phyloP scores from a whole-genome alignment of 768 basidiomycete genomes.

The Lactarius psammicola region DNA sequence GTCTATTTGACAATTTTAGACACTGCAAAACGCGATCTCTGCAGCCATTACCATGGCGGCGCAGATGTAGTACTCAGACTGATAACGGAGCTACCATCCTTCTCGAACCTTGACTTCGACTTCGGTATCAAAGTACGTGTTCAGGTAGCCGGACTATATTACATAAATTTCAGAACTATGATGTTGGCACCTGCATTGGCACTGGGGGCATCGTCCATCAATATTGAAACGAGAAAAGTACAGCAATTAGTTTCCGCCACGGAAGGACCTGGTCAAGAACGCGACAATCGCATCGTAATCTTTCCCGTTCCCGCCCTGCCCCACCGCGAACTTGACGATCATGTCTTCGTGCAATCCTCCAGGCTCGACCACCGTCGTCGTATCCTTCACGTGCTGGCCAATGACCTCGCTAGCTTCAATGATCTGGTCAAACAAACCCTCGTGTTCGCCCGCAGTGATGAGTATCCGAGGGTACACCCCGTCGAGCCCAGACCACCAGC shows the following conservation, averaged over 20 bases:
- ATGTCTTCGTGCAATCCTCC: constrained; percentile 8
- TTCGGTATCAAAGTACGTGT: neutral
- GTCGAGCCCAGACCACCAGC: constrained; percentile 14
- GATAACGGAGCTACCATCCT: neutral
- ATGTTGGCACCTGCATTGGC: neutral
- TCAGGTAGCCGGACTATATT: neutral
- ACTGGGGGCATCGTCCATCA: neutral
- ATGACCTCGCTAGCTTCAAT: neutral
- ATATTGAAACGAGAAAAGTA: neutral
- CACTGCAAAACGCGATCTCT: neutral
- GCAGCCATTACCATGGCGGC: neutral
- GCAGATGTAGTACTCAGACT: neutral
- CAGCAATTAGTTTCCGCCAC: neutral
- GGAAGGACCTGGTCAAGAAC: neutral
- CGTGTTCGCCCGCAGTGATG: neutral
- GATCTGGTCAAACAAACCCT: constrained; percentile 1
- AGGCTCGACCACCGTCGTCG: constrained; percentile 2
- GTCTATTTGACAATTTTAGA: neutral
- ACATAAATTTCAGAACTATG: neutral
- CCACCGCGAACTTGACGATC: constrained; percentile 4
- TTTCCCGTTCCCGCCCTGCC: constrained; percentile 10
- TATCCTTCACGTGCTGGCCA: constrained; percentile 2
- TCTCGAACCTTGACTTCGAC: neutral
- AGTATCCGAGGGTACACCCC: neutral
- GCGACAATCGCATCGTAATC: constrained; percentile 2